Percentiles rank a stretch among this genome's conserved stretches.
Evolutionary conservation across 306 rosid genomes (phyloP).

Genomic region (Comarum palustre): DNA sequence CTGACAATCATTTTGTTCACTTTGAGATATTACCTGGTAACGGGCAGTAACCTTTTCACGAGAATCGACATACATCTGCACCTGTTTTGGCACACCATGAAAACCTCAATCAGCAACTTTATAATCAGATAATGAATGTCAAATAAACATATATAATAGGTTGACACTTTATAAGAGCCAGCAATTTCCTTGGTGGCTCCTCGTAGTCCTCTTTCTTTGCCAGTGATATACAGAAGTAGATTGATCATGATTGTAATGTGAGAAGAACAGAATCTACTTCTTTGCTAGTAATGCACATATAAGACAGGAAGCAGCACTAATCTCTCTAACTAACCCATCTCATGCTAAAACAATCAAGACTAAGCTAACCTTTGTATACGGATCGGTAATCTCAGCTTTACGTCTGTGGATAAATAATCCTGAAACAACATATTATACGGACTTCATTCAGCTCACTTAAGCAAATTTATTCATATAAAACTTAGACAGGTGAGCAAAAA

Average conservation of each 20-base stretch:
- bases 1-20: constrained; percentile 20
- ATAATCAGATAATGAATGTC: neutral
- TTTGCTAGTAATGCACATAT: neutral
- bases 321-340: constrained; percentile 14
- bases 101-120: constrained; percentile 11
- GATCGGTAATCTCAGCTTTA: constrained; percentile 62
- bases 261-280: neutral
- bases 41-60: constrained; percentile 94
- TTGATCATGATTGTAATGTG: neutral
- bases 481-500: neutral
- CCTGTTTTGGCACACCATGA: constrained; percentile 41
- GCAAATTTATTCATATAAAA: constrained; percentile 17
- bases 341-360: constrained; percentile 19
- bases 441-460: constrained; percentile 8
- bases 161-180: neutral
- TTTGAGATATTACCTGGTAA: constrained; percentile 62
- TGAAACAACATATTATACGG: constrained; percentile 36
- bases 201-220: neutral
- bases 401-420: constrained; percentile 95
- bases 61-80: constrained; percentile 72
- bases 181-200: neutral
- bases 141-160: neutral
- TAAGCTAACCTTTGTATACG: constrained; percentile 57
- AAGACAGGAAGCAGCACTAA: neutral
- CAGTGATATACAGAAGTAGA: neutral